Evolutionary conservation across 257 asterid species (phyloP).

Genomic region (Solanum infundibuliforme): DNA sequence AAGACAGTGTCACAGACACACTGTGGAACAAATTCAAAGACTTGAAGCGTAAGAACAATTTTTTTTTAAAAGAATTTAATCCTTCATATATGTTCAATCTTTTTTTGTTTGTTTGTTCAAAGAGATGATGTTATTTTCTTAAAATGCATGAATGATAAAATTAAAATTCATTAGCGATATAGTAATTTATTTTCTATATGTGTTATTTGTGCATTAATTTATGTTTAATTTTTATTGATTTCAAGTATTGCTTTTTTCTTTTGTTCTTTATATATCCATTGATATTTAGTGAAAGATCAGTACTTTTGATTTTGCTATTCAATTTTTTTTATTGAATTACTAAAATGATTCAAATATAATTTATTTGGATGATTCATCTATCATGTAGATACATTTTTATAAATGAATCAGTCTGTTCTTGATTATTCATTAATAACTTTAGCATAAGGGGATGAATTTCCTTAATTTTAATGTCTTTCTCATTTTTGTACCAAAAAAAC

Average conservation of each 20-base stretch:
- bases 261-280: background rate
- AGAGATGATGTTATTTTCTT: background rate
- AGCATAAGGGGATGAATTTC: background rate
- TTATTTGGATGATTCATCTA: background rate
- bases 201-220: background rate
- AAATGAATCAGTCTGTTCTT: background rate
- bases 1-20: slow-evolving; percentile 48
- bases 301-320: background rate
- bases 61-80: background rate
- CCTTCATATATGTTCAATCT: background rate
- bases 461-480: background rate
- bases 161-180: background rate
- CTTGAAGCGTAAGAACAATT: slow-evolving; percentile 51
- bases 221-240: background rate
- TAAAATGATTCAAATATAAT: background rate
- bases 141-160: background rate
- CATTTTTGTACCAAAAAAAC: background rate
- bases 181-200: background rate
- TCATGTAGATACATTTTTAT: background rate
- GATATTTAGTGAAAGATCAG: background rate
- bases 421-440: background rate
- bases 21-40: slow-evolving; percentile 45
- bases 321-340: background rate
- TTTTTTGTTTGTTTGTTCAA: background rate
- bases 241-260: background rate